A percentile compares a stretch with the other conserved stretches of the same genome.
phyloP scores from a whole-genome alignment of 139 green algal genomes.

The Volvox africanus region DNA sequence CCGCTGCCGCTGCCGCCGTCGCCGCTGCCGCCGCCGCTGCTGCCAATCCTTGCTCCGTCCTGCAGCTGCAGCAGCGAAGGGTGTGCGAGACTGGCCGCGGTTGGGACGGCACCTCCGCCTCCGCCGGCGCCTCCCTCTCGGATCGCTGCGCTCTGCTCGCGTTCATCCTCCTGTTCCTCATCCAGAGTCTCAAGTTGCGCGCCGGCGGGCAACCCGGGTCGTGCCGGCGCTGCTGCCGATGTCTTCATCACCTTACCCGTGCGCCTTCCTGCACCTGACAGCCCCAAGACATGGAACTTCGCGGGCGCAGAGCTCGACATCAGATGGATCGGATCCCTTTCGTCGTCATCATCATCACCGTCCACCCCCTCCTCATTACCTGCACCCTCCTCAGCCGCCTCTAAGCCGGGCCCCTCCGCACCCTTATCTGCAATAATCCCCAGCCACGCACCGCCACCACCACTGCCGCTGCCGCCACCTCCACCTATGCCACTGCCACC shows the following conservation, averaged over 20 bases:
- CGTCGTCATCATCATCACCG: neutral
- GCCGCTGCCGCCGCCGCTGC: too few relatives aligned
- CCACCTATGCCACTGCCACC: too few relatives aligned
- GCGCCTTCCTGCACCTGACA: neutral
- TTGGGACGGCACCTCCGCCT: neutral
- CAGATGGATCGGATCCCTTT: neutral
- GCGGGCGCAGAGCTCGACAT: neutral
- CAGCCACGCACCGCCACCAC: neutral
- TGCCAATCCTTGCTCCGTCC: too few relatives aligned
- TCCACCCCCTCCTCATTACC: neutral
- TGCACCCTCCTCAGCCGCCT: neutral
- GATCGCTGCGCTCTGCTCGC: neutral
- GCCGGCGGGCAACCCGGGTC: neutral
- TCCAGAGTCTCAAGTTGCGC: slow-evolving; percentile 1
- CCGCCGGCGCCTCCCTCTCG: neutral
- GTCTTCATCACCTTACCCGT: neutral
- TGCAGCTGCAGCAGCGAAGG: too few relatives aligned
- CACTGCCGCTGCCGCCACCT: neutral
- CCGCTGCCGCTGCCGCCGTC: too few relatives aligned
- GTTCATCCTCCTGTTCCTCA: neutral
- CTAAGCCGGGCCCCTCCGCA: neutral
- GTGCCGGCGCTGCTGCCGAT: neutral
- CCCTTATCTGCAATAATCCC: neutral
- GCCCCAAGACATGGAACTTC: neutral
- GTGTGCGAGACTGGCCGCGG: too few relatives aligned